These are phyloP conservation scores for Lecanoromycetidae sp. DNA, from an alignment of 2,329 filamentous ascomycete species.

Conservation along the genomic window DNA sequence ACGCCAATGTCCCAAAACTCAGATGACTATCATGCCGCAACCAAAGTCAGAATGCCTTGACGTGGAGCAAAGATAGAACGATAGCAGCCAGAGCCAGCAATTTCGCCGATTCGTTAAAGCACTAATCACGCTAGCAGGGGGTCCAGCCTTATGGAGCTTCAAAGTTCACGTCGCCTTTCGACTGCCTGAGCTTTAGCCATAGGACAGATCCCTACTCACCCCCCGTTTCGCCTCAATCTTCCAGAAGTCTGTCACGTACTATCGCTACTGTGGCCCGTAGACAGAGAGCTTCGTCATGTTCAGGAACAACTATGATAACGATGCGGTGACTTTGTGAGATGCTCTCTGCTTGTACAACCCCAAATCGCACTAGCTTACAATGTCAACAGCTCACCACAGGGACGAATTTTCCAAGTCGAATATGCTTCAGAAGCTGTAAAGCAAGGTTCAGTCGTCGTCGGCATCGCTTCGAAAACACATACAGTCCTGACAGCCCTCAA, in stretches of 20 bases:
- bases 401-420: conserved; percentile 98
- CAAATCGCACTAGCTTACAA: conserved; percentile 5
- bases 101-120: not conserved
- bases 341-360: conserved; percentile 7
- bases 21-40: too few relatives aligned
- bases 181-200: conserved; percentile 13
- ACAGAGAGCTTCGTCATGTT: conserved; percentile 65
- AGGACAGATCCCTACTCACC: not conserved
- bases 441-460: conserved; percentile 95
- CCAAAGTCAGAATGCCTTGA: too few relatives aligned
- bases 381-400: conserved; percentile 74
- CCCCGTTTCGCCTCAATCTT: not conserved
- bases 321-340: conserved; percentile 94
- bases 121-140: not conserved
- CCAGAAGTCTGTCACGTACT: not conserved
- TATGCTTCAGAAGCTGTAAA: conserved; percentile 98
- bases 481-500: conserved; percentile 92
- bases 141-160: conserved; percentile 7
- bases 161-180: conserved; percentile 13
- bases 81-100: not conserved
- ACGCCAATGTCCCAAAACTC: too few relatives aligned
- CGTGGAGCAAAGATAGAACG: too few relatives aligned
- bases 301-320: conserved; percentile 99
- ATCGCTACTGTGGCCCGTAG: not conserved
- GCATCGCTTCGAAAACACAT: conserved; percentile 95